phyloP scores from a whole-genome alignment of 805 yeast species.

The Diddensiella santjacobensis region DNA sequence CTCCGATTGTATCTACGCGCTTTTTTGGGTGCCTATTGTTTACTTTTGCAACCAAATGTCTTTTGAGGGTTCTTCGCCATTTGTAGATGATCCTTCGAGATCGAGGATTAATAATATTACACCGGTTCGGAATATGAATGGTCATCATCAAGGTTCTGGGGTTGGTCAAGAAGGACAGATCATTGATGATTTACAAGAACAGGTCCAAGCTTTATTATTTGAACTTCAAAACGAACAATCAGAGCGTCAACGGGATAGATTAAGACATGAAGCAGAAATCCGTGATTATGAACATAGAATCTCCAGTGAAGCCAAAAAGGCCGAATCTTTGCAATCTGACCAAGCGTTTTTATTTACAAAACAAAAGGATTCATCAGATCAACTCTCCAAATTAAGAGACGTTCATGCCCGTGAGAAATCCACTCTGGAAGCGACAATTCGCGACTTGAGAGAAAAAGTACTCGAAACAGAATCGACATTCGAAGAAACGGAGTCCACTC shows the following conservation, averaged over 20 bases:
- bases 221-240: conserved; percentile 37
- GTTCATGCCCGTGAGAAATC: conserved; percentile 26
- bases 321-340: conserved; percentile 37
- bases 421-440: conserved; percentile 30
- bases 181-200: conserved; percentile 23
- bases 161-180: conserved; percentile 3
- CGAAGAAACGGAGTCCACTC: conserved; percentile 24
- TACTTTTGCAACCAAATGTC: neutral
- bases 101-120: no score
- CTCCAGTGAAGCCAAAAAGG: conserved; percentile 31
- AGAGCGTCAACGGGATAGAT: conserved; percentile 37
- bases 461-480: conserved; percentile 20
- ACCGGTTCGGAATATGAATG: neutral
- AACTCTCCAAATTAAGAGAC: conserved; percentile 29
- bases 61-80: conserved; percentile 14
- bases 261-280: conserved; percentile 32
- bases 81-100: conserved; percentile 15
- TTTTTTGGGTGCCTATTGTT: no score
- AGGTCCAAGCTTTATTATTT: conserved; percentile 32
- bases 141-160: neutral
- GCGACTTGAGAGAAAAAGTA: conserved; percentile 38
- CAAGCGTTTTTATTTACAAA: conserved; percentile 38
- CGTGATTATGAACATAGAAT: conserved; percentile 32
- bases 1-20: no score
- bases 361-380: conserved; percentile 30